Conservation (phyloP, 164 flowering plant species). For the Vitis vinifera region ASM3070453v1 NC_081811.1:24405001-24405500, state of each 20-base stretch:
- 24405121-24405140: constrained; percentile 77
- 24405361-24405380: constrained; percentile 65
- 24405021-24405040: constrained; percentile 94
- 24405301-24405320: constrained; percentile 89
- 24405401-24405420: constrained; percentile 61
- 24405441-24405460: constrained; percentile 18
- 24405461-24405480: constrained; percentile 38
- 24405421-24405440: constrained; percentile 20
- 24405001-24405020: constrained; percentile 87
- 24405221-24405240: constrained; percentile 66
- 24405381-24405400: constrained; percentile 55
- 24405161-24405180: constrained; percentile 96
- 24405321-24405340: constrained; percentile 88
- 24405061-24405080: constrained; percentile 77
- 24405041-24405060: constrained; percentile 85
- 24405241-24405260: constrained; percentile 50
- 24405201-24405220: constrained; percentile 91
- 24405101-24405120: constrained; percentile 73
- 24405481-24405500: constrained; percentile 34
- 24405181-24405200: constrained; percentile 90
- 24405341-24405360: constrained; percentile 89
- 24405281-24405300: constrained; percentile 65
- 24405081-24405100: constrained; percentile 57
- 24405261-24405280: constrained; percentile 70
- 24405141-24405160: constrained; percentile 87